Base-by-base conservation (phyloP, 148 eudicot genomes). In the Chenopodium quinoa region DNA sequence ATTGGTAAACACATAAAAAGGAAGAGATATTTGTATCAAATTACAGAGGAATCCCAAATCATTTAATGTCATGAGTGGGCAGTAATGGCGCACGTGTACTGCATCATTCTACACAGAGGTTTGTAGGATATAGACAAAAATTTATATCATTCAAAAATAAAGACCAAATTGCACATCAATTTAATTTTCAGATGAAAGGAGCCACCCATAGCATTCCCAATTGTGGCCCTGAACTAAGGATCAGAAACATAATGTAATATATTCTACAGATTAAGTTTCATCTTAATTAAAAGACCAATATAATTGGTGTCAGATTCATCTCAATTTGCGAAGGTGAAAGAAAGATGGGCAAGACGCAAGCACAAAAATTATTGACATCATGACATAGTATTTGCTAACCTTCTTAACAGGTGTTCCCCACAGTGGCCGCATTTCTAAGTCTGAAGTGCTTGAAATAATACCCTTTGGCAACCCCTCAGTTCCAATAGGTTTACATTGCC, bases 351-450 rank as follows among this genome's bases (percentile, higher is more conserved):
- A 76, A 56, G 48, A 56, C 47, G 64, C n/a, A 3, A 47, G 27
- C 32, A 80, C 72, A 46, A 25, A 66, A 75, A 34, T 58, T 23
- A 22, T 47, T 31, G 32, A 25, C 69, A 54, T 16, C 67, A 82
- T 47, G 37, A 34, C 37, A 68, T 19, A 47, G 12, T 37, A 40
- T 13, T 56, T 29, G 37, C 84, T 81, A 69, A 91, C 94, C 92
- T 87, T 86, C 56, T 80, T 86, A 40, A 84, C 75, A 13, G 87
- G 84, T 46, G 88, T 74, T 47, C 92, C 92, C 92, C 89, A 90
- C 34, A 91, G 75, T 17, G 92, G 90, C 44, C 89, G 86, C 92
- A 90, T 90, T 83, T 91, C 89, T 76, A 91, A 78, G 85, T 91
- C 90, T 23, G 94, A 83, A 8, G 92, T 87, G 71, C 80, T 87